These are phyloP conservation scores for Colletotrichum lentis DNA, from an alignment of 2,329 filamentous ascomycete species.

Conservation along the genomic window DNA sequence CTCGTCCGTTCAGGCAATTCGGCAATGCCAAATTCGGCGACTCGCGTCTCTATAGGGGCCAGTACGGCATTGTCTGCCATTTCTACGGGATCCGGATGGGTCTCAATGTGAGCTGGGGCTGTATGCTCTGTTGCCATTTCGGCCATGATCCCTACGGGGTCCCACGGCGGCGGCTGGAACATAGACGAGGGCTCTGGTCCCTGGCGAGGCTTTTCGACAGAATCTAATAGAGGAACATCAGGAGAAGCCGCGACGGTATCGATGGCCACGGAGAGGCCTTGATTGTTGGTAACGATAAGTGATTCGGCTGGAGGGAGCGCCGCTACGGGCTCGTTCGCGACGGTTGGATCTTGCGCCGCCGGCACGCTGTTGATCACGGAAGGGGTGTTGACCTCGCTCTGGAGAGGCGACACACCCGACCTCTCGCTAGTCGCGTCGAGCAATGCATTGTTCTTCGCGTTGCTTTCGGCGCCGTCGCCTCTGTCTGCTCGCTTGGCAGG, in stretches of 20 bases:
- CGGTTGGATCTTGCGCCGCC: conserved; percentile 29
- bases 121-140: conserved; percentile 59
- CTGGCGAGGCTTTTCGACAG: conserved; percentile 46
- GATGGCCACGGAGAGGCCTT: not conserved
- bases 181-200: conserved; percentile 45
- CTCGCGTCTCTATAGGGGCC: conserved; percentile 48
- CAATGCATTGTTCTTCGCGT: conserved; percentile 6
- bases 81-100: conserved; percentile 56
- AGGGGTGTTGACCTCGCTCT: conserved; percentile 43
- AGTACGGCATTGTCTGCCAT: conserved; percentile 52
- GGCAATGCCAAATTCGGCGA: conserved; percentile 43
- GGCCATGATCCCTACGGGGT: conserved; percentile 56
- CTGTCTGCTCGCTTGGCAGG: not conserved
- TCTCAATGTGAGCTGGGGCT: conserved; percentile 51
- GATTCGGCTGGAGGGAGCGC: not conserved
- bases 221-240: conserved; percentile 47
- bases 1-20: conserved; percentile 52
- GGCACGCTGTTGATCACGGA: conserved; percentile 41
- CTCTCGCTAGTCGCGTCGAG: conserved; percentile 18
- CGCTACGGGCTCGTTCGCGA: not conserved
- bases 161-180: conserved; percentile 40
- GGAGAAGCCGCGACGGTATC: conserved; percentile 7
- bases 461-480: not conserved
- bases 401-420: conserved; percentile 41
- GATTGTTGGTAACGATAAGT: conserved; percentile 3